These are phyloP conservation scores for Aspergillus puulaauensis DNA, from an alignment of 2,329 filamentous ascomycete genomes.

Conservation along the genomic window DNA sequence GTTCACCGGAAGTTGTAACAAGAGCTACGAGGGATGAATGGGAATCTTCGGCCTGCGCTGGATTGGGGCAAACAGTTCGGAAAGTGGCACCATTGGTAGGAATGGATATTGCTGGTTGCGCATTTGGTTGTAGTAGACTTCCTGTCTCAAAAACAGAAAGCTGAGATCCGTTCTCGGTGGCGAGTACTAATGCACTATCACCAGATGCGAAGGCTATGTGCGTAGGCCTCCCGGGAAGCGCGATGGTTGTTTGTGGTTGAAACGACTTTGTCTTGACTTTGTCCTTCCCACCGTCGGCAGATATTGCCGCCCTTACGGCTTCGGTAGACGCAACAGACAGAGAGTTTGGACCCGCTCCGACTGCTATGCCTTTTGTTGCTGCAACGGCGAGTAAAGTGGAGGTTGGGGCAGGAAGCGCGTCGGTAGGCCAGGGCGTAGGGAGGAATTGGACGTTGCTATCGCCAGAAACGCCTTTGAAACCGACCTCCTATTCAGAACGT, in stretches of 20 bases:
- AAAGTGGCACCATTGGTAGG: constrained; percentile 72
- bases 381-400: constrained; percentile 84
- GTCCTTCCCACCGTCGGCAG: constrained; percentile 56
- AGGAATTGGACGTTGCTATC: constrained; percentile 80
- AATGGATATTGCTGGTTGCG: constrained; percentile 71
- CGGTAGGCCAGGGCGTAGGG: constrained; percentile 71
- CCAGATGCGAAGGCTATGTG: constrained; percentile 91
- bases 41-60: constrained; percentile 57
- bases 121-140: constrained; percentile 63
- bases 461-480: constrained; percentile 76
- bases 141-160: constrained; percentile 80
- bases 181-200: constrained; percentile 79
- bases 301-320: constrained; percentile 73
- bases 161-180: constrained; percentile 76
- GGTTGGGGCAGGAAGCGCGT: constrained; percentile 69
- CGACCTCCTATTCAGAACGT: constrained; percentile 59
- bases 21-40: constrained; percentile 71
- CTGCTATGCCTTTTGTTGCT: constrained; percentile 74
- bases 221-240: constrained; percentile 73
- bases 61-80: constrained; percentile 76
- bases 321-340: constrained; percentile 77
- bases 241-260: constrained; percentile 69
- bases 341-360: constrained; percentile 79
- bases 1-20: constrained; percentile 75
- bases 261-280: constrained; percentile 66